phyloP scores from a whole-genome alignment of 345 rosid species.

The Erodium maritimum region DNA sequence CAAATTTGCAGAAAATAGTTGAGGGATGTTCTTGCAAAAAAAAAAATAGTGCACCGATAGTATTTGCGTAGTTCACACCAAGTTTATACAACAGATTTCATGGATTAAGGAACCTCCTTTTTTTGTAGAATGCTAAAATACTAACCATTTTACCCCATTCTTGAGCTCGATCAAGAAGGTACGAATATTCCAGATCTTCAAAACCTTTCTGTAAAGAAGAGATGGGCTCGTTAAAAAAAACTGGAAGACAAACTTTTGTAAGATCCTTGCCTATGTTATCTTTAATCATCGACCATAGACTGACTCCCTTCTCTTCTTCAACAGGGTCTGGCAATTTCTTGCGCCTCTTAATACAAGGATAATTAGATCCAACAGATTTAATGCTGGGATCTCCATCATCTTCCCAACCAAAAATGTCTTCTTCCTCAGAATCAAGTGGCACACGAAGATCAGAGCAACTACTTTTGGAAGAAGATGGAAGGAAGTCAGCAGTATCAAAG shows the following conservation, averaged over 20 bases:
- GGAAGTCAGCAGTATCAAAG: slow-evolving; percentile 92
- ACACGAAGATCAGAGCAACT: slow-evolving; percentile 66
- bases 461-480: slow-evolving; percentile 87
- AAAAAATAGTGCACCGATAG: too few relatives aligned
- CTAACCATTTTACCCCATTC: slow-evolving; percentile 91
- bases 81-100: neutral
- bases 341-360: slow-evolving; percentile 64
- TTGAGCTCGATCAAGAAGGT: slow-evolving; percentile 78
- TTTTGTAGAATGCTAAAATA: neutral
- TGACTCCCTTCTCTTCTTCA: slow-evolving; percentile 84
- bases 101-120: neutral
- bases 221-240: slow-evolving; percentile 94
- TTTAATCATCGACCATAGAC: slow-evolving; percentile 99
- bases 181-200: slow-evolving; percentile 94
- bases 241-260: slow-evolving; percentile 96
- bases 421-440: slow-evolving; percentile 75
- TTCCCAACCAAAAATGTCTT: slow-evolving; percentile 44
- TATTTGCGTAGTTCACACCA: too few relatives aligned
- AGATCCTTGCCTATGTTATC: slow-evolving; percentile 99
- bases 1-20: too few relatives aligned
- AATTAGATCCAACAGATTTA: slow-evolving; percentile 50
- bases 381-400: slow-evolving; percentile 63
- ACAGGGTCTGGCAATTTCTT: slow-evolving; percentile 85
- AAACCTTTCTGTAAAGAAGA: slow-evolving; percentile 93
- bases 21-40: too few relatives aligned